Evolutionary conservation across 2,329 filamentous ascomycete genomes (phyloP), one percentile per base, ranked within the genome.

Genomic region (Talaromyces sp.): DNA sequence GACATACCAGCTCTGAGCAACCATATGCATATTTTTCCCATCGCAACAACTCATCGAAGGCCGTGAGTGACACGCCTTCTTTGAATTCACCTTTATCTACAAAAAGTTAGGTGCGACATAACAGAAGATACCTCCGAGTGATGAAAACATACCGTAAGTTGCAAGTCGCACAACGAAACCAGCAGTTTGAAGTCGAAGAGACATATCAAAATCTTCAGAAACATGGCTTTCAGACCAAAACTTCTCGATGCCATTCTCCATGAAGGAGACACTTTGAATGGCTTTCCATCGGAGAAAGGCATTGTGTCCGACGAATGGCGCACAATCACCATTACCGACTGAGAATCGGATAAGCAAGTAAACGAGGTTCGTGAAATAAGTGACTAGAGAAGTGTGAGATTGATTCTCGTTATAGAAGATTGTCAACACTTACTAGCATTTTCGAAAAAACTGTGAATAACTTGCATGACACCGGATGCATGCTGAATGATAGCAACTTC

Each of bases 1-100:
- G 31, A 63, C 64, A 11, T 25, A 58, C 83, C 67, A 94, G 82
- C 79, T 93, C 91, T 75, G 90, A 91, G 78, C 91, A 93, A 43
- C 91, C 91, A 72, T 93, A 93, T 2, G 91, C 91, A 60, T 73
- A 73, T 36, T 68, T 70, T n/a, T 65, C 64, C 64, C 64, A 65
- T 40, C 64, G 58, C 17, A 65, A 38, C 2, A 65, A 25, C 77
- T 94, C 91, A 77, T 94, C 91, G 74, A 94, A 93, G 8, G 94
- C 90, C 0, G 91, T 94, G 64, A 94, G 81, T 1, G 91, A 93
- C 63, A 94, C 91, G 69, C 91, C 91, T 75, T 94, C 91, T 72
- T 91, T 87, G 78, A 92, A 92, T 6, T 86, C 89, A 2, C 87
- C 85, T 36, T 86, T 85, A 61, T 88, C 86, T 65, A 10, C 19